Base-by-base conservation (phyloP, 2,329 filamentous ascomycete species). In the Colletotrichum sp. region DNA sequence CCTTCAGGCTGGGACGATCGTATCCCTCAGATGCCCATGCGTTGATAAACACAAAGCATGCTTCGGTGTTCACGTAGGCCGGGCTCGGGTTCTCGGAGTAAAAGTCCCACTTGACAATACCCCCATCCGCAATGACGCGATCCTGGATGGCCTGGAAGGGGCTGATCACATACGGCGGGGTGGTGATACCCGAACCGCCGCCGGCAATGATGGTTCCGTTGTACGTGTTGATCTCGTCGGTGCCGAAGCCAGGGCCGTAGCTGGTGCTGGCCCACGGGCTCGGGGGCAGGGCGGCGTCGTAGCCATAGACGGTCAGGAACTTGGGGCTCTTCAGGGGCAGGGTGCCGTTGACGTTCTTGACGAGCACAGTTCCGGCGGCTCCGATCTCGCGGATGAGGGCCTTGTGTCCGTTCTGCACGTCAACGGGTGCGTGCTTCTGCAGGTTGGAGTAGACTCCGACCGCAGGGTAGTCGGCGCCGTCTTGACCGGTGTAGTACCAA, bases 31-130 rank as follows among this genome's bases (percentile, higher is more conserved):
- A 91, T 6, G 93, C 91, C 83, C 93, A 95, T 7, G 88, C 90
- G 80, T 94, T 94, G 78, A 91, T 89, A 77, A 94, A 91, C 0
- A 93, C 90, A 4, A 93, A 83, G 78, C 95, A 97, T 28, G 94
- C 85, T 78, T 96, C 89, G 2, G 89, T 87, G 82, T 79, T 90
- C 85, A 9, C 84, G 60, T 89, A 85, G 93, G 85, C 3, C 86
- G 83, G 80, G 86, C 83, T 9, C 90, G 90, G 70, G 91, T 89
- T 26, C 84, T 81, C 30, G 86, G 81, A 3, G 93, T 63, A 63
- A 14, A 63, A 63, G 59, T 63, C 59, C 59, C 59, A 63, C 30
- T 63, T 63, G 59, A 63, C 21, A 4, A 63, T 63, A 14, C 59
- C 59, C 1, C 59, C 59, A 34, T 63, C 59, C 9, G 59, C 16